Evolutionary conservation across 768 basidiomycete genomes (phyloP), one percentile per base, ranked within the genome.

Genomic region (Leucosporidium scottii): DNA sequence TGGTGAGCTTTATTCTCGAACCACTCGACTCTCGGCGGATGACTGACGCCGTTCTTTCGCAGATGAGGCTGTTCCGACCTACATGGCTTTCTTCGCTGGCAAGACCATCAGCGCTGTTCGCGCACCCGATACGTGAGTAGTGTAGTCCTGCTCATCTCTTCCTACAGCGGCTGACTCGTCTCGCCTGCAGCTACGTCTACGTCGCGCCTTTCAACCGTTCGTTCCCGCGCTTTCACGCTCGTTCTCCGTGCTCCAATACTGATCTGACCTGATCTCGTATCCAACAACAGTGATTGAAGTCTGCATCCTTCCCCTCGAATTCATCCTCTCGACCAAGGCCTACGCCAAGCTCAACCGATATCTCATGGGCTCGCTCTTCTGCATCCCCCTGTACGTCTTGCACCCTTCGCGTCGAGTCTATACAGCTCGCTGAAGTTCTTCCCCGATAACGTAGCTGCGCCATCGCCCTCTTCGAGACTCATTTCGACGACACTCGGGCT

Each of bases 401-500:
- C 20, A 47, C n/a, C n/a, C n/a, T n/a, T n/a, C n/a, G n/a, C n/a
- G n/a, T n/a, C n/a, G n/a, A n/a, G n/a, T n/a, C n/a, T n/a, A n/a
- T n/a, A n/a, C n/a, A n/a, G n/a, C n/a, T n/a, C n/a, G n/a, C n/a
- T n/a, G n/a, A n/a, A n/a, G n/a, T n/a, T n/a, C n/a, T n/a, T n/a
- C n/a, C n/a, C n/a, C n/a, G n/a, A n/a, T n/a, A n/a, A n/a, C n/a
- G n/a, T n/a, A 66, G 61, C 27, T 65, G 69, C 17, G 8, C 66
- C 18, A 79, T 81, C 65, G 79, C 80, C 0, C 34, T 80, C 4
- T 81, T 76, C 70, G 80, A 81, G 69, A 75, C 78, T 2, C 77
- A 77, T 34, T 60, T 73, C 62, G 74, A 74, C 51, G 51, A 60
- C 18, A 27, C 25, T 21, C 59, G 59, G n/a, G 3, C 15, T 23